These are phyloP conservation scores for Mucor velutinosus DNA, from an alignment of 371 early-diverging fungal genomes.

Conservation along the genomic window DNA sequence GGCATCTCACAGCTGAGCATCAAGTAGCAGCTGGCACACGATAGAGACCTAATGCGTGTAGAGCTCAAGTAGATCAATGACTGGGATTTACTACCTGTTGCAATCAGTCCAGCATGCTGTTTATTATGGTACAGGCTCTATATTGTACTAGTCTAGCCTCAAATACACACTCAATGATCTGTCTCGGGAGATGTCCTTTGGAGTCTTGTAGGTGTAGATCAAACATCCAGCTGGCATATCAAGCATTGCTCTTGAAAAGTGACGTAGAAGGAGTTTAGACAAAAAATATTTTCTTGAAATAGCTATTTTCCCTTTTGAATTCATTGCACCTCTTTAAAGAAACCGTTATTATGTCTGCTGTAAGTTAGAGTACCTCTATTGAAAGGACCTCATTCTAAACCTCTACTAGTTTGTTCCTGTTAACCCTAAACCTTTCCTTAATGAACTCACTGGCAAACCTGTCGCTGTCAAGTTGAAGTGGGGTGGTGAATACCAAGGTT, in stretches of 20 bases:
- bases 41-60: neutral
- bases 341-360: conserved; percentile 9
- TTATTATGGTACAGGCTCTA: neutral
- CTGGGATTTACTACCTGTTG: neutral
- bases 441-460: conserved; percentile 89
- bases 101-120: neutral
- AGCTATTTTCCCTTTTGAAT: neutral
- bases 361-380: neutral
- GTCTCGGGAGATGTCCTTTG: neutral
- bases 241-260: neutral
- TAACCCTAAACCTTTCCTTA: conserved; percentile 97
- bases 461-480: conserved; percentile 95
- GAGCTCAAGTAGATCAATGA: neutral
- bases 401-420: conserved; percentile 80
- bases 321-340: neutral
- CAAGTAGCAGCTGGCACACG: neutral
- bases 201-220: neutral
- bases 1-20: too few species aligned
- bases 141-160: neutral
- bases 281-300: conserved; percentile 3
- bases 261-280: neutral
- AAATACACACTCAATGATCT: neutral
- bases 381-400: neutral
- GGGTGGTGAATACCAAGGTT: conserved; percentile 97
- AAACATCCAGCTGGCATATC: neutral